These are phyloP conservation scores for Raphidocelis subcapitata DNA, from an alignment of 139 green algal species.

Conservation along the genomic window DNA sequence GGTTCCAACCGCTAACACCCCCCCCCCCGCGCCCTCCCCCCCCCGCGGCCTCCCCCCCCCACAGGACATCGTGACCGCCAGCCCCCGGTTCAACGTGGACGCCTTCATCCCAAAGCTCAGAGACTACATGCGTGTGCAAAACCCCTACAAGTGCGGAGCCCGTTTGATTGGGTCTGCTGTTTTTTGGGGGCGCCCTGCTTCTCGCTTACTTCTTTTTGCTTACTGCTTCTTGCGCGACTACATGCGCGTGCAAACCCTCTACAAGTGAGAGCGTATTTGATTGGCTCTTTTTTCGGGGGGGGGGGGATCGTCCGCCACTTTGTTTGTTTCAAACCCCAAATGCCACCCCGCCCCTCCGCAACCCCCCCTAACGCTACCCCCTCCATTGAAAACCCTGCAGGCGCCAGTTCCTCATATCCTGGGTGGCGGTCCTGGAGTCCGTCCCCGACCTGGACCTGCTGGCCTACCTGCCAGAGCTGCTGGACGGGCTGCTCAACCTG, in stretches of 20 bases:
- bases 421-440: slow-evolving; percentile 84
- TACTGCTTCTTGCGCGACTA: too few relatives aligned
- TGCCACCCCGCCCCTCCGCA: neutral
- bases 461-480: slow-evolving; percentile 81
- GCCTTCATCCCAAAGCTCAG: slow-evolving; percentile 86
- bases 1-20: too few relatives aligned
- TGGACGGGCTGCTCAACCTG: slow-evolving; percentile 90
- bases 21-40: too few relatives aligned
- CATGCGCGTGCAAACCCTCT: too few relatives aligned
- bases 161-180: too few relatives aligned
- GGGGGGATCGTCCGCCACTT: too few relatives aligned
- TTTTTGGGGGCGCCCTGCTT: too few relatives aligned
- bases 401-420: slow-evolving; percentile 72
- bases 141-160: slow-evolving; percentile 84
- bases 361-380: neutral
- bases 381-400: too few relatives aligned
- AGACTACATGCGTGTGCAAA: slow-evolving; percentile 75
- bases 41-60: too few relatives aligned
- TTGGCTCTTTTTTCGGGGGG: too few relatives aligned
- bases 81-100: slow-evolving; percentile 65
- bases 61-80: slow-evolving; percentile 65
- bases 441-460: slow-evolving; percentile 92
- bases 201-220: too few relatives aligned
- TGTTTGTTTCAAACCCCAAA: neutral
- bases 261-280: too few relatives aligned